Conservation (phyloP, 208 protist species). For the Trypanosoma theileri region DNA sequence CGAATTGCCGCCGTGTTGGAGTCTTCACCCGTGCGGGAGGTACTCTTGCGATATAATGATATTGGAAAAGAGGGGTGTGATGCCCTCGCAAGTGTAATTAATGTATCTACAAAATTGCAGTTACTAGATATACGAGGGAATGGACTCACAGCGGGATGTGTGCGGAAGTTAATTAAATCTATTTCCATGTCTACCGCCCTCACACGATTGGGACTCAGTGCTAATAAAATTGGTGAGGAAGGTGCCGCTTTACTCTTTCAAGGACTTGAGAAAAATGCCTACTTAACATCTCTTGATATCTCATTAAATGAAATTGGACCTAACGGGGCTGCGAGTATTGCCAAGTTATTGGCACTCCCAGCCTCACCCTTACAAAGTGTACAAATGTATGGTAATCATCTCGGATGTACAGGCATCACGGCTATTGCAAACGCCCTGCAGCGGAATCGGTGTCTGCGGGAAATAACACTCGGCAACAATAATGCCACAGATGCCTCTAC, state of each 20-base stretch:
- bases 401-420: constrained; percentile 50
- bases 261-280: constrained; percentile 82
- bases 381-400: constrained; percentile 80
- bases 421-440: constrained; percentile 54
- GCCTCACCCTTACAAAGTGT: constrained; percentile 48
- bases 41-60: constrained; percentile 85
- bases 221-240: constrained; percentile 84
- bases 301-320: constrained; percentile 86
- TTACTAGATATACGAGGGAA: constrained; percentile 86
- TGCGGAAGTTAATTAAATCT: constrained; percentile 73
- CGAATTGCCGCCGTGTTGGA: constrained; percentile 68
- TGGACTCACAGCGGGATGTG: constrained; percentile 49
- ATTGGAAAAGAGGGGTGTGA: constrained; percentile 91
- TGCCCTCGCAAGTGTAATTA: constrained; percentile 74
- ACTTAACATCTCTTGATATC: constrained; percentile 79
- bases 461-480: constrained; percentile 80
- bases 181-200: constrained; percentile 71
- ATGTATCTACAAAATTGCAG: constrained; percentile 61
- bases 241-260: constrained; percentile 62
- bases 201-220: constrained; percentile 50
- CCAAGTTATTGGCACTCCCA: constrained; percentile 53
- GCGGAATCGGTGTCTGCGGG: constrained; percentile 57
- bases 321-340: constrained; percentile 58
- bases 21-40: constrained; percentile 60
- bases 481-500: constrained; percentile 71